phyloP scores from a whole-genome alignment of 1,139 yeast species.

The Hyphopichia wangnamkhiaoensis region DNA sequence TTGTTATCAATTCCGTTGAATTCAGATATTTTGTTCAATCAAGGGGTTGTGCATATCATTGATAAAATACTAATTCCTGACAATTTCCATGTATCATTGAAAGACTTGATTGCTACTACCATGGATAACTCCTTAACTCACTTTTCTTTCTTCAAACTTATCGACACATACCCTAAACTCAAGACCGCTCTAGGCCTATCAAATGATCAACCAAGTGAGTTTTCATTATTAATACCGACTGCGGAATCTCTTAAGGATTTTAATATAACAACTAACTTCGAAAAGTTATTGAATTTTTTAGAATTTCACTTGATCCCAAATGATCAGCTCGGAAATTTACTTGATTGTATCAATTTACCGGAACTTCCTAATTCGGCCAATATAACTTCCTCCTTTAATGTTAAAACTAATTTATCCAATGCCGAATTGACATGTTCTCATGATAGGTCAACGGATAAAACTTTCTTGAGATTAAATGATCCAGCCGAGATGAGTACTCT shows the following conservation, averaged over 20 bases:
- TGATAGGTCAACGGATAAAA: constrained; percentile 39
- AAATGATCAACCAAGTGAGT: constrained; percentile 26
- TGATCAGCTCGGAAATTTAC: constrained; percentile 36
- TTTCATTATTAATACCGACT: constrained; percentile 76
- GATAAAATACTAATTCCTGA: constrained; percentile 59
- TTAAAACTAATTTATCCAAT: constrained; percentile 38
- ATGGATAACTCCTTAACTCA: constrained; percentile 43
- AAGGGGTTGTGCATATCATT: constrained; percentile 84
- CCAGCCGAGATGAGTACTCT: constrained; percentile 4
- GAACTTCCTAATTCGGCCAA: too few relatives aligned
- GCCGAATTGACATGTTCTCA: constrained; percentile 45
- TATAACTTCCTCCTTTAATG: constrained; percentile 4
- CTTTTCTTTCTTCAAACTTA: constrained; percentile 47
- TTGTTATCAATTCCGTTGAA: constrained; percentile 37
- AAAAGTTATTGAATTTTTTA: constrained; percentile 55
- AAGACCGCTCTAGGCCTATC: constrained; percentile 19
- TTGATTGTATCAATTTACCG: constrained; percentile 29
- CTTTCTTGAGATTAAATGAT: constrained; percentile 32
- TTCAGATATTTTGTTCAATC: constrained; percentile 72
- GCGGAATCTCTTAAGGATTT: constrained; percentile 54
- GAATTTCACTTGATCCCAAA: constrained; percentile 71
- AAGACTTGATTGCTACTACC: constrained; percentile 53
- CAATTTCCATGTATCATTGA: constrained; percentile 52
- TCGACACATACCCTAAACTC: constrained; percentile 38
- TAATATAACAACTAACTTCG: constrained; percentile 48